phyloP scores from a whole-genome alignment of 202 grass and related monocot species.

The Setaria viridis region DNA sequence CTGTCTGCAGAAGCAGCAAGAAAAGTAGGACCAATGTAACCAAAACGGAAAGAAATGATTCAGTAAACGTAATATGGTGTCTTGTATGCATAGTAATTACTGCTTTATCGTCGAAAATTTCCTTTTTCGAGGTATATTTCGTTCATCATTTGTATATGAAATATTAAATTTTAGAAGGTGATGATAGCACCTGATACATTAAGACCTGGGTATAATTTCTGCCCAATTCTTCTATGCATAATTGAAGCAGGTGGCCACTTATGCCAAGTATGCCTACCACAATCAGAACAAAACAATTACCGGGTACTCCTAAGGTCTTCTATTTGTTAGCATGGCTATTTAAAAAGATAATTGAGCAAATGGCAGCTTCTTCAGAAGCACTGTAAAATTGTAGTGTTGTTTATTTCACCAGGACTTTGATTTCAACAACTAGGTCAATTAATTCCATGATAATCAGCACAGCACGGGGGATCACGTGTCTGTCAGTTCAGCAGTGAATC shows the following conservation, averaged over 20 bases:
- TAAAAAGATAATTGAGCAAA: neutral
- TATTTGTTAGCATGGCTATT: neutral
- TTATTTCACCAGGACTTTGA: conserved; percentile 4
- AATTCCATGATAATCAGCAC: conserved; percentile 5
- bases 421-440: neutral
- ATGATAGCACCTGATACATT: neutral
- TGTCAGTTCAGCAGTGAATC: neutral
- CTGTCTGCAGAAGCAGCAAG: neutral
- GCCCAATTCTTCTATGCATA: neutral
- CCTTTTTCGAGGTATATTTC: neutral
- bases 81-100: neutral
- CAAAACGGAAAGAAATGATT: neutral
- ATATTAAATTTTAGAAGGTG: neutral
- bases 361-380: neutral
- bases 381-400: neutral
- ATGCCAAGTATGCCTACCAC: neutral
- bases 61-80: neutral
- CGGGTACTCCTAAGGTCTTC: neutral
- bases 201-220: neutral
- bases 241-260: neutral
- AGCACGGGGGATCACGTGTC: neutral
- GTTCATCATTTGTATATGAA: neutral
- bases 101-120: neutral
- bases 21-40: neutral
- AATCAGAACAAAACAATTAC: neutral